A percentile compares a stretch with the other conserved stretches of the same genome.
phyloP scores from a whole-genome alignment of 805 yeast species.

The Sugiyamaella boreocaroliniensis region DNA sequence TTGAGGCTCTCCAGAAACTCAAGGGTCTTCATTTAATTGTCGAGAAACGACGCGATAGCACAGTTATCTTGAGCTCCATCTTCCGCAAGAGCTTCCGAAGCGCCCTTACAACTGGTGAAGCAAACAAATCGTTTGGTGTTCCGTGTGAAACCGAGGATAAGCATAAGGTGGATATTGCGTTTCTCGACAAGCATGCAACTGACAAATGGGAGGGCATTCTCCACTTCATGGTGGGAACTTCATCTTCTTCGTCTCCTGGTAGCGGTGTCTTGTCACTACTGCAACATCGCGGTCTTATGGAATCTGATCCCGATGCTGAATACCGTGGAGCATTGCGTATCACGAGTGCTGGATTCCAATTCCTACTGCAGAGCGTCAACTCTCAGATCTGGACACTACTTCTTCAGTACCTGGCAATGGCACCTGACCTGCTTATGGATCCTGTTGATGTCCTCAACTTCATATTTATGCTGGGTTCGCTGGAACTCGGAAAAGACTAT shows the following conservation, averaged over 20 bases:
- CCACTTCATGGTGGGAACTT: slow-evolving; percentile 95
- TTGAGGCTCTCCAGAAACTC: slow-evolving; percentile 73
- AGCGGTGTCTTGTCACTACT: slow-evolving; percentile 74
- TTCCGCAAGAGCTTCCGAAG: slow-evolving; percentile 70
- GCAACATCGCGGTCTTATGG: slow-evolving; percentile 83
- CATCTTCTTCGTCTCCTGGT: slow-evolving; percentile 60
- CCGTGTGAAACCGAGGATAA: slow-evolving; percentile 52
- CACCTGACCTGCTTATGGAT: slow-evolving; percentile 83
- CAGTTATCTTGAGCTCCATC: slow-evolving; percentile 51
- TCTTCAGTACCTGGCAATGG: slow-evolving; percentile 76
- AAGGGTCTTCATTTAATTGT: slow-evolving; percentile 68
- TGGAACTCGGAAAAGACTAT: slow-evolving; percentile 86
- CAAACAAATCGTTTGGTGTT: slow-evolving; percentile 69
- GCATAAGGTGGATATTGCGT: slow-evolving; percentile 52
- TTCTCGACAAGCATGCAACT: slow-evolving; percentile 73
- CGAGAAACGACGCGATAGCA: slow-evolving; percentile 42
- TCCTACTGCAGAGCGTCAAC: slow-evolving; percentile 82
- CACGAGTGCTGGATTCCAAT: slow-evolving; percentile 91
- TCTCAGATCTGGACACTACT: slow-evolving; percentile 92
- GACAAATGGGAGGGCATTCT: slow-evolving; percentile 90
- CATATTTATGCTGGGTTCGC: slow-evolving; percentile 85
- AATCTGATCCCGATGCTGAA: slow-evolving; percentile 37
- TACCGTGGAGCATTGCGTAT: slow-evolving; percentile 43
- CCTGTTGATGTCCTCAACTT: slow-evolving; percentile 93
- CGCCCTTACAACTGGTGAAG: slow-evolving; percentile 75